phyloP scores from a whole-genome alignment of 441 rosid species.

The Macaranga tanarius region DNA sequence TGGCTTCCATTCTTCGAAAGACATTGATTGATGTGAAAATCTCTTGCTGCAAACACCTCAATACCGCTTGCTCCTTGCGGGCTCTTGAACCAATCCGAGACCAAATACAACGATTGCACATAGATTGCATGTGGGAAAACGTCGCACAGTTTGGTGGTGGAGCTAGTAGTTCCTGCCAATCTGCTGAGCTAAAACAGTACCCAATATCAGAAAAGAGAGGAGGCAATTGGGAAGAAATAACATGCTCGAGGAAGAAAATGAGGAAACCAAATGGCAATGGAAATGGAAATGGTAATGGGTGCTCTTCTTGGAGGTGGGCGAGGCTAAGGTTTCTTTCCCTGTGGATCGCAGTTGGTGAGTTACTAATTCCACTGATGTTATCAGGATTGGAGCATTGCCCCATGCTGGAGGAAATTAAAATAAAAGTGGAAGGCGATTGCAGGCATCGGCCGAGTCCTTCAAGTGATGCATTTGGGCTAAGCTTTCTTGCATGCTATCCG shows the following conservation, averaged over 20 bases:
- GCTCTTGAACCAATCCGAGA: constrained; percentile 62
- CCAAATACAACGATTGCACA: constrained; percentile 51
- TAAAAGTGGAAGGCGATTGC: constrained; percentile 80
- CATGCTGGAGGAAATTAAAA: constrained; percentile 58
- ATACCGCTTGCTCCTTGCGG: constrained; percentile 42
- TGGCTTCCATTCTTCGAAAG: constrained; percentile 41
- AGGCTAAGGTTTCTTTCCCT: constrained; percentile 57
- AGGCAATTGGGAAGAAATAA: constrained; percentile 14
- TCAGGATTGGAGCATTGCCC: constrained; percentile 69
- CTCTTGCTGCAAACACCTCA: constrained; percentile 61
- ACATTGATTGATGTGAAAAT: constrained; percentile 59
- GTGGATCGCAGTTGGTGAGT: constrained; percentile 66
- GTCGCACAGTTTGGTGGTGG: constrained; percentile 10
- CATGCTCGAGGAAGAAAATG: constrained; percentile 31
- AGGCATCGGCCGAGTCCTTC: constrained; percentile 45
- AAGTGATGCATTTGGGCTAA: constrained; percentile 50
- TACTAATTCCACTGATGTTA: constrained; percentile 49
- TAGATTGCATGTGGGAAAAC: constrained; percentile 68
- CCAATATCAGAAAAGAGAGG: constrained; percentile 24
- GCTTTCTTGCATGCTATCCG: constrained; percentile 52
- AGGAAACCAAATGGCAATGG: constrained; percentile 35
- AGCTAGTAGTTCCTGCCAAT: constrained; percentile 21
- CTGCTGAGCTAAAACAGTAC: neutral
- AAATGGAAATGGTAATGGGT: constrained; percentile 35
- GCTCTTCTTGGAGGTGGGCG: constrained; percentile 51